Conservation (phyloP, 2,329 filamentous ascomycete species). For the Fusarium sp. region DNA sequence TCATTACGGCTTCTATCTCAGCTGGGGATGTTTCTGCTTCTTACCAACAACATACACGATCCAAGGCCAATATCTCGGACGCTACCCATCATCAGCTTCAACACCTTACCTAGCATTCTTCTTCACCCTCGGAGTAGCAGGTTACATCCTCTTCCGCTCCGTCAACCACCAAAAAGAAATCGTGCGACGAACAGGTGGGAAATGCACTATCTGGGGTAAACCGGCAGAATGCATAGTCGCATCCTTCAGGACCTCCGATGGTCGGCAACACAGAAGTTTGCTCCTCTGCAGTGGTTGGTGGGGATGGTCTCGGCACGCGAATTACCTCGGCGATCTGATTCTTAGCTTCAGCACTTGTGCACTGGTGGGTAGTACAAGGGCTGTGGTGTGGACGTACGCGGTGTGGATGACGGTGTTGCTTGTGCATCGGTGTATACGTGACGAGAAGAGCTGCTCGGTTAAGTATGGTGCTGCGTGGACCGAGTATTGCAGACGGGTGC, state of each 20-base stretch:
- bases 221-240: slow-evolving; percentile 54
- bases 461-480: slow-evolving; percentile 61
- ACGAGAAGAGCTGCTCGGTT: slow-evolving; percentile 57
- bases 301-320: slow-evolving; percentile 48
- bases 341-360: slow-evolving; percentile 57
- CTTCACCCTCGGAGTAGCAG: slow-evolving; percentile 42
- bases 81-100: slow-evolving; percentile 52
- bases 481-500: slow-evolving; percentile 56
- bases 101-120: slow-evolving; percentile 39
- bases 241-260: slow-evolving; percentile 56
- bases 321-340: slow-evolving; percentile 46
- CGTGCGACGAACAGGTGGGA: slow-evolving; percentile 53
- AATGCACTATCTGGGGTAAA: slow-evolving; percentile 58
- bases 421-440: slow-evolving; percentile 58
- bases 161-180: slow-evolving; percentile 60
- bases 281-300: slow-evolving; percentile 48
- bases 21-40: slow-evolving; percentile 60
- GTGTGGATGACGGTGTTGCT: slow-evolving; percentile 59
- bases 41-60: slow-evolving; percentile 60
- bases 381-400: slow-evolving; percentile 59
- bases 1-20: slow-evolving; percentile 59
- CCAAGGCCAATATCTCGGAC: slow-evolving; percentile 60
- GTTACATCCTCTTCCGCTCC: slow-evolving; percentile 58
- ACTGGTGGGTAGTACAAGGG: slow-evolving; percentile 51
- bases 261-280: slow-evolving; percentile 51